Evolutionary conservation across 805 yeast genomes (phyloP).

Genomic region (Grigorovia yakushimaensis): DNA sequence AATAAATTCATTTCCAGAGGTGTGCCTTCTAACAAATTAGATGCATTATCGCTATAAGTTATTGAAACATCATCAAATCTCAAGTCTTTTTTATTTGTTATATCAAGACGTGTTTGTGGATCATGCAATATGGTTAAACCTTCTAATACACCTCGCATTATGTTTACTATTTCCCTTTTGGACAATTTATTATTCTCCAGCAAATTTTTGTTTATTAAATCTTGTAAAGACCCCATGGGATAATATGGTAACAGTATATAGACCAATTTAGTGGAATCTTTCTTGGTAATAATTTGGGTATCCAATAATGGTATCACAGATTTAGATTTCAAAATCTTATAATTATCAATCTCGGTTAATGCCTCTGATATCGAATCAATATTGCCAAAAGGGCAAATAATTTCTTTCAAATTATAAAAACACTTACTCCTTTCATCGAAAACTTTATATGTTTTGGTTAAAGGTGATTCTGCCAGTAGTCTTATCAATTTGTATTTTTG

Average conservation of each 20-base stretch:
- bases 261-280: conserved; percentile 71
- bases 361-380: conserved; percentile 65
- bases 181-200: conserved; percentile 42
- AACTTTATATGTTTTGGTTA: conserved; percentile 77
- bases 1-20: conserved; percentile 6
- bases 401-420: conserved; percentile 47
- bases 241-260: conserved; percentile 75
- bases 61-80: conserved; percentile 11
- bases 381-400: conserved; percentile 74
- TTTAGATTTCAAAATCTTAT: conserved; percentile 59
- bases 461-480: conserved; percentile 86
- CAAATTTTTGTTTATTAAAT: conserved; percentile 56
- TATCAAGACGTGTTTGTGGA: conserved; percentile 14
- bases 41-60: conserved; percentile 21
- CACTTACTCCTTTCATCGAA: conserved; percentile 34
- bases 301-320: conserved; percentile 62
- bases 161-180: conserved; percentile 53
- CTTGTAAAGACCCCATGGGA: conserved; percentile 67
- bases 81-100: background rate
- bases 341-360: conserved; percentile 66
- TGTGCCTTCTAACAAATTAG: conserved; percentile 13
- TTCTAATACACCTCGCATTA: conserved; percentile 60
- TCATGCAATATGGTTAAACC: conserved; percentile 70
- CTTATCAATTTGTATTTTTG: conserved; percentile 51
- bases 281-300: conserved; percentile 60